These are phyloP conservation scores for Actinomortierella ambigua DNA, from an alignment of 371 early-diverging fungal species.

Conservation along the genomic window DNA sequence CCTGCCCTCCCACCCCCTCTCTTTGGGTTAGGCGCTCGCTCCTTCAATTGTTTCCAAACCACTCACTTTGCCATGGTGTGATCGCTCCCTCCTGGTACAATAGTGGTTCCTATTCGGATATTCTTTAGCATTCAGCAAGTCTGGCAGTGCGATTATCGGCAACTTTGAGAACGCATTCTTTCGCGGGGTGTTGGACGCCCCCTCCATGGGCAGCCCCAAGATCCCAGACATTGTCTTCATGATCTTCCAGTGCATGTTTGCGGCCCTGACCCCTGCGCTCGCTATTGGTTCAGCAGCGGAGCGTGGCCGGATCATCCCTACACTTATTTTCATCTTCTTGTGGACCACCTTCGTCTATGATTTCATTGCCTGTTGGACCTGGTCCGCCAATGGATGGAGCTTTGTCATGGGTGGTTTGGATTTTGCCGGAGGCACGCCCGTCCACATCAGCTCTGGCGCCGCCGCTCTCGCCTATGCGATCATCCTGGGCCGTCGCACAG, in stretches of 20 bases:
- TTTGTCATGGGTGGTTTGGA: conserved; percentile 76
- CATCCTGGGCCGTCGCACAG: conserved; percentile 80
- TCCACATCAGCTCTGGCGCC: conserved; percentile 90
- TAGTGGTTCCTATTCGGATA: conserved; percentile 92
- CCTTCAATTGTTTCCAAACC: conserved; percentile 64
- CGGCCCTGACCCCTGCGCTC: conserved; percentile 87
- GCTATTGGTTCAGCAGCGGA: conserved; percentile 93
- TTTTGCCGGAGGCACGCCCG: conserved; percentile 92
- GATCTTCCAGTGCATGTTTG: conserved; percentile 85
- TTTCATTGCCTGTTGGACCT: conserved; percentile 92
- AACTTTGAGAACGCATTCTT: conserved; percentile 78
- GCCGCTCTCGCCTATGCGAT: conserved; percentile 88
- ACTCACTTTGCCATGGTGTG: background rate
- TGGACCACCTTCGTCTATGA: conserved; percentile 94
- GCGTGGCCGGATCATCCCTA: conserved; percentile 84
- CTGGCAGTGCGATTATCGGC: conserved; percentile 75
- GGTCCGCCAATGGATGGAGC: conserved; percentile 86
- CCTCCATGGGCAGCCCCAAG: conserved; percentile 58
- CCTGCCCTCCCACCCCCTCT: background rate
- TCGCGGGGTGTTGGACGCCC: conserved; percentile 57
- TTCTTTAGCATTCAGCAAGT: conserved; percentile 82
- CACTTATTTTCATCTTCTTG: conserved; percentile 87
- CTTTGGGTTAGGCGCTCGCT: conserved; percentile 67
- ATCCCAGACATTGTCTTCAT: conserved; percentile 76
- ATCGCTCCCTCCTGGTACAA: background rate